These are phyloP conservation scores for Globisporangium lucens DNA, from an alignment of 352 stramenopile genomes.

Conservation along the genomic window DNA sequence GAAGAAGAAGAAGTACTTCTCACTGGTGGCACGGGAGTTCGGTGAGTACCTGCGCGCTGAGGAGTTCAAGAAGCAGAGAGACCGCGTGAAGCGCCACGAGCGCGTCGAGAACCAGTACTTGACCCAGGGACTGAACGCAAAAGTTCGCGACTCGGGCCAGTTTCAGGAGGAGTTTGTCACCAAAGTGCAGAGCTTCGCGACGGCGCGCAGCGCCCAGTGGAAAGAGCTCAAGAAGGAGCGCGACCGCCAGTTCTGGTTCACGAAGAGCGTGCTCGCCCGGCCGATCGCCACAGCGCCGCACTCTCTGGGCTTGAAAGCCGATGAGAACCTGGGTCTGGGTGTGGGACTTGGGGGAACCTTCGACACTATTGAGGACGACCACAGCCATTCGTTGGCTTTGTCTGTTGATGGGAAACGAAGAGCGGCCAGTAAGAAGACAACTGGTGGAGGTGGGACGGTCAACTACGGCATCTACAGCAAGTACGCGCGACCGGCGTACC, in stretches of 20 bases:
- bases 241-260: constrained; percentile 37
- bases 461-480: constrained; percentile 41
- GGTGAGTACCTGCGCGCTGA: constrained; percentile 31
- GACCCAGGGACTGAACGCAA: constrained; percentile 31
- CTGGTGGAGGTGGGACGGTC: constrained; percentile 4
- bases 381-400: background rate
- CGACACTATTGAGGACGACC: background rate
- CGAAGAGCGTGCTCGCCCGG: constrained; percentile 32
- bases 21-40: constrained; percentile 49
- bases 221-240: constrained; percentile 42
- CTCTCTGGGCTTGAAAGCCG: background rate
- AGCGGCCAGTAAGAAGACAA: background rate
- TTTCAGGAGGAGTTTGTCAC: constrained; percentile 72
- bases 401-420: background rate
- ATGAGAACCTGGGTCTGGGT: background rate
- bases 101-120: constrained; percentile 50
- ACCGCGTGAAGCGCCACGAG: constrained; percentile 27
- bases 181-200: constrained; percentile 48
- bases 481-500: constrained; percentile 23
- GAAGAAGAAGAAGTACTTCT: constrained; percentile 47
- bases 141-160: constrained; percentile 31
- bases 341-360: background rate
- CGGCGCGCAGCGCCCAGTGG: constrained; percentile 42
- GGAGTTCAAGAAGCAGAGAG: constrained; percentile 39
- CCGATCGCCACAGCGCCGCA: constrained; percentile 33